phyloP scores from a whole-genome alignment of 176 grass and related monocot genomes.

The Oryza meyeriana region DNA sequence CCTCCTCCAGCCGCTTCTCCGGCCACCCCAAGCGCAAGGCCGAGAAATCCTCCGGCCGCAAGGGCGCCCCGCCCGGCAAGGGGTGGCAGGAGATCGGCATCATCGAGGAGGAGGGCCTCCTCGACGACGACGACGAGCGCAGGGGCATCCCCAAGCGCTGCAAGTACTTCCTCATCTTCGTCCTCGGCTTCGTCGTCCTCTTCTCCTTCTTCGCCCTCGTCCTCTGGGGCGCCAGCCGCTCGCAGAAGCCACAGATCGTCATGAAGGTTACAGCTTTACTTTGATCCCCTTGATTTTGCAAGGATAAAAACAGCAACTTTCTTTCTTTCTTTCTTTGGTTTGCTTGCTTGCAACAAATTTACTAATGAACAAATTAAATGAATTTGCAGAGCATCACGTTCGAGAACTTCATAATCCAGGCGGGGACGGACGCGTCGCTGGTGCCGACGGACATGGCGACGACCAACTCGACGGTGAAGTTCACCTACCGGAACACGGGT shows the following conservation, averaged over 20 bases:
- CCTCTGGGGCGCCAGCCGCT: constrained; percentile 87
- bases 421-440: constrained; percentile 91
- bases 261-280: constrained; percentile 60
- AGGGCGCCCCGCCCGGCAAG: constrained; percentile 37
- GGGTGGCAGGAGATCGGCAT: constrained; percentile 70
- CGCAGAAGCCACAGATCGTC: constrained; percentile 69
- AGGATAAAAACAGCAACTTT: too few relatives aligned
- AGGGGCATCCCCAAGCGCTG: constrained; percentile 50
- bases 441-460: constrained; percentile 98
- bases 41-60: constrained; percentile 1
- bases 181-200: constrained; percentile 53
- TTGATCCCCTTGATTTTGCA: too few relatives aligned
- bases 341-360: too few relatives aligned
- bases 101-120: constrained; percentile 75
- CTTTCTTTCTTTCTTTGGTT: too few relatives aligned
- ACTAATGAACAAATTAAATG: not conserved
- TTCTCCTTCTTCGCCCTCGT: constrained; percentile 97
- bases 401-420: constrained; percentile 89
- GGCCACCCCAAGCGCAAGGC: constrained; percentile 23
- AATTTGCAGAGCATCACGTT: constrained; percentile 67
- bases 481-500: constrained; percentile 81
- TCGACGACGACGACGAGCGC: constrained; percentile 54
- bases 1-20: constrained; percentile 83
- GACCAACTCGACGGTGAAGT: constrained; percentile 73
- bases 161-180: constrained; percentile 61